phyloP scores from a whole-genome alignment of 352 stramenopile species.

The Globisporangium takayamanum region DNA sequence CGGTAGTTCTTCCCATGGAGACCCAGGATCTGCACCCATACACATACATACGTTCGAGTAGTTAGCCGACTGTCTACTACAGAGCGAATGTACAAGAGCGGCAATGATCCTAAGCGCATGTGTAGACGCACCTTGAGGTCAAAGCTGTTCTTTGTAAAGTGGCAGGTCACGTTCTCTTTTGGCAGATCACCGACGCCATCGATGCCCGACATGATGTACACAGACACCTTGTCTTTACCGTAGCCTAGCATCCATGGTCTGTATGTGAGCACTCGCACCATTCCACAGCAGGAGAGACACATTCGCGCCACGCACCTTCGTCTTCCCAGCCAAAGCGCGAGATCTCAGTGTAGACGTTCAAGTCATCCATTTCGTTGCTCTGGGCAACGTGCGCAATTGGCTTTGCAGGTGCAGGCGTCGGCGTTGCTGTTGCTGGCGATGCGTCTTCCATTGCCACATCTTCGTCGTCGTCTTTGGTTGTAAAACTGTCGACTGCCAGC shows the following conservation, averaged over 20 bases:
- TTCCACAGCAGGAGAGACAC: neutral
- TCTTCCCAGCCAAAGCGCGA: slow-evolving; percentile 85
- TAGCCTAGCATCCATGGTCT: slow-evolving; percentile 31
- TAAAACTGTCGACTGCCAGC: slow-evolving; percentile 6
- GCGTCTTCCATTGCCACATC: slow-evolving; percentile 7
- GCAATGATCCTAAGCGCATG: neutral
- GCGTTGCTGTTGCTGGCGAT: neutral
- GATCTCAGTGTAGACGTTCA: slow-evolving; percentile 76
- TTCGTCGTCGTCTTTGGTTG: neutral
- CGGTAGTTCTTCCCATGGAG: slow-evolving; percentile 72
- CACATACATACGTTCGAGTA: neutral
- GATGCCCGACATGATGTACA: slow-evolving; percentile 80
- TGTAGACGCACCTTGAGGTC: slow-evolving; percentile 58
- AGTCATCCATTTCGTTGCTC: slow-evolving; percentile 21
- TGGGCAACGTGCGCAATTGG: slow-evolving; percentile 19
- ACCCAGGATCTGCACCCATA: slow-evolving; percentile 36
- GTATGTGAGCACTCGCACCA: neutral
- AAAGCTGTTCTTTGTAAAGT: slow-evolving; percentile 77
- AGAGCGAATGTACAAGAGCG: neutral
- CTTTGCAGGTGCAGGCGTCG: slow-evolving; percentile 18
- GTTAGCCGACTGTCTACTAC: neutral
- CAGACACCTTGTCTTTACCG: slow-evolving; percentile 75
- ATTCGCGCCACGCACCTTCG: slow-evolving; percentile 28
- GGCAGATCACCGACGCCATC: slow-evolving; percentile 71
- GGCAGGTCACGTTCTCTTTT: slow-evolving; percentile 63